phyloP scores from a whole-genome alignment of 371 early-diverging fungal species.

The Haplosporangium sp. region DNA sequence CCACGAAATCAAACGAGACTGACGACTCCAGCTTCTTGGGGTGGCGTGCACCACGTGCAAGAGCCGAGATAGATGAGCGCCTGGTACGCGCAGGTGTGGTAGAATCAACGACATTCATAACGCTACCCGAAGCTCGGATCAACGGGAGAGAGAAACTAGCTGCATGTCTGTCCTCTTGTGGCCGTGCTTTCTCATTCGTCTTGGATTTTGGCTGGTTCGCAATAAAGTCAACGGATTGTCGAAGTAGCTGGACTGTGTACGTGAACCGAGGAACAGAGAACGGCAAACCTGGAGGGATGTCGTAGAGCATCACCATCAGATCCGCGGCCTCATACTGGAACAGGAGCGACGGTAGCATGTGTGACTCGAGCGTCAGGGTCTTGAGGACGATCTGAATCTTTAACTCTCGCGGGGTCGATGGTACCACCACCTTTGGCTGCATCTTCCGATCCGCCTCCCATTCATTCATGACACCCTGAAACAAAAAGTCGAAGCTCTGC shows the following conservation, averaged over 20 bases:
- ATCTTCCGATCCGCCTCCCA: constrained; percentile 69
- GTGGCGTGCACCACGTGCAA: constrained; percentile 36
- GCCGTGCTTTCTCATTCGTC: constrained; percentile 18
- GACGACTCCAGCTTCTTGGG: constrained; percentile 62
- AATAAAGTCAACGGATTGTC: constrained; percentile 67
- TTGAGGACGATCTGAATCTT: constrained; percentile 75
- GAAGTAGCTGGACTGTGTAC: constrained; percentile 65
- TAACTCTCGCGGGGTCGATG: constrained; percentile 58
- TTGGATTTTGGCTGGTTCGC: constrained; percentile 51
- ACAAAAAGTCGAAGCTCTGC: constrained; percentile 77
- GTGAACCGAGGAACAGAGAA: constrained; percentile 53
- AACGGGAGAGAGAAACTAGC: constrained; percentile 69
- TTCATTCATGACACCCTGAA: constrained; percentile 77
- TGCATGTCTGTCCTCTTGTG: constrained; percentile 53
- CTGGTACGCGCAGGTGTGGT: constrained; percentile 25
- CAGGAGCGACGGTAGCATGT: constrained; percentile 75
- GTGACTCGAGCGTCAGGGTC: constrained; percentile 67
- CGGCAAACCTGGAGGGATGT: constrained; percentile 53
- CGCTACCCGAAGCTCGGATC: constrained; percentile 68
- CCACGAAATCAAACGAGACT: constrained; percentile 74
- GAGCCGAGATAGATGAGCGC: constrained; percentile 36
- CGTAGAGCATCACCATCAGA: constrained; percentile 66
- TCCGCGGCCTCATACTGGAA: constrained; percentile 71
- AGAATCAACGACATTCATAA: constrained; percentile 51
- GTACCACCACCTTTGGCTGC: constrained; percentile 27